phyloP scores from a whole-genome alignment of 148 eudicot species.

The Rhododendron kiyosumense region DNA sequence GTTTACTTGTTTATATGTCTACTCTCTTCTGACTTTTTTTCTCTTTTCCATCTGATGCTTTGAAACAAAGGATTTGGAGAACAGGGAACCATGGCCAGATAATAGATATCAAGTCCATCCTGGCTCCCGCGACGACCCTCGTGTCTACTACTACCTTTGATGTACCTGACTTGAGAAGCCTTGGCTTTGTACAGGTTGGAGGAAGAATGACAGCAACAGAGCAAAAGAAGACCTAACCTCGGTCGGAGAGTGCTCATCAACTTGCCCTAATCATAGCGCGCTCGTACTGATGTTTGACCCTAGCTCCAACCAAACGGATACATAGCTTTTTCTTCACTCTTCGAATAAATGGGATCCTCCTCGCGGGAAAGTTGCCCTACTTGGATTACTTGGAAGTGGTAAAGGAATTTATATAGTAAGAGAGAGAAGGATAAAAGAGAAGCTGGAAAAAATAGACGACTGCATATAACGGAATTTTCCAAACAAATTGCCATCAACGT shows the following conservation, averaged over 20 bases:
- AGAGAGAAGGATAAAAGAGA: not conserved
- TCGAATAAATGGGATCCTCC: no score
- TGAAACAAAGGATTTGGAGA: no score
- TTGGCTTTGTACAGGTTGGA: not conserved
- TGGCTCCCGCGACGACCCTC: not conserved
- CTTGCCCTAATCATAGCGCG: not conserved
- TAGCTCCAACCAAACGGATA: not conserved
- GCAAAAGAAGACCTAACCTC: not conserved
- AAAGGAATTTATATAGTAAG: not conserved
- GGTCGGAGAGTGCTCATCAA: not conserved
- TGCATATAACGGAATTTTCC: no score
- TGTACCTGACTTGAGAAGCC: not conserved
- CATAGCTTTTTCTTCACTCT: no score
- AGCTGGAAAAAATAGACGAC: no score
- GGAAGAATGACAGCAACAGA: not conserved
- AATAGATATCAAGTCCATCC: not conserved
- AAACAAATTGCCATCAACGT: no score
- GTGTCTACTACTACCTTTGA: not conserved
- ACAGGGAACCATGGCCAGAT: not conserved
- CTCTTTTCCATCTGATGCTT: no score
- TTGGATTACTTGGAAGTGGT: no score
- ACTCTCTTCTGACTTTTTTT: not conserved
- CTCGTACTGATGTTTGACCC: not conserved
- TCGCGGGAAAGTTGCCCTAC: no score
- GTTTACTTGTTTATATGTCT: not conserved